Conservation (phyloP, 768 basidiomycete species). For the Leccinellum albellum region DNA sequence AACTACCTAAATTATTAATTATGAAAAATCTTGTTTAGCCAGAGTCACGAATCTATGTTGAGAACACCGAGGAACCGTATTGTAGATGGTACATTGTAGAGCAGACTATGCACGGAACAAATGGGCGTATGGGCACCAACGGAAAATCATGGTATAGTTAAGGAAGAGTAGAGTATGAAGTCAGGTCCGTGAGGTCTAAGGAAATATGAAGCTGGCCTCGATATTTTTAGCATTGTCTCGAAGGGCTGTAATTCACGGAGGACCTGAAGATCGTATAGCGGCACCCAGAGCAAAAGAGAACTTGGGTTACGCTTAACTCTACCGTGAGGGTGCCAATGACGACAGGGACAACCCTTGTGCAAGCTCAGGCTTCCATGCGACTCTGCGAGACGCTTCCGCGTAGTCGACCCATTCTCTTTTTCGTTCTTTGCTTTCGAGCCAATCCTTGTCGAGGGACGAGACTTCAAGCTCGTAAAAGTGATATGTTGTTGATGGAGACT, state of each 20-base stretch:
- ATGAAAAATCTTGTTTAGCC: slow-evolving; percentile 10
- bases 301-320: slow-evolving; percentile 15
- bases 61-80: slow-evolving; percentile 13
- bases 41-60: slow-evolving; percentile 29
- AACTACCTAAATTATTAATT: slow-evolving; percentile 28
- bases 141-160: slow-evolving; percentile 28
- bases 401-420: slow-evolving; percentile 87
- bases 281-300: slow-evolving; percentile 2
- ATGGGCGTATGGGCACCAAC: slow-evolving; percentile 13
- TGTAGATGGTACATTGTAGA: slow-evolving; percentile 29
- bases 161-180: slow-evolving; percentile 27
- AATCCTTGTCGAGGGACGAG: slow-evolving; percentile 66
- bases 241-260: slow-evolving; percentile 9
- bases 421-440: slow-evolving; percentile 79
- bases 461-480: slow-evolving; percentile 92
- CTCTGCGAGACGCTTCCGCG: slow-evolving; percentile 67
- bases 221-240: slow-evolving; percentile 10
- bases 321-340: slow-evolving; percentile 61
- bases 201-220: slow-evolving; percentile 16
- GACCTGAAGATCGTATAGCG: slow-evolving; percentile 11
- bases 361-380: slow-evolving; percentile 85
- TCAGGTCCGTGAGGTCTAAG: slow-evolving; percentile 22
- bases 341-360: slow-evolving; percentile 71
- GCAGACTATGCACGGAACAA: slow-evolving; percentile 29
- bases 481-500: slow-evolving; percentile 74